Conservation (phyloP, 306 rosid species). For the Spatholobus suberectus region DNA sequence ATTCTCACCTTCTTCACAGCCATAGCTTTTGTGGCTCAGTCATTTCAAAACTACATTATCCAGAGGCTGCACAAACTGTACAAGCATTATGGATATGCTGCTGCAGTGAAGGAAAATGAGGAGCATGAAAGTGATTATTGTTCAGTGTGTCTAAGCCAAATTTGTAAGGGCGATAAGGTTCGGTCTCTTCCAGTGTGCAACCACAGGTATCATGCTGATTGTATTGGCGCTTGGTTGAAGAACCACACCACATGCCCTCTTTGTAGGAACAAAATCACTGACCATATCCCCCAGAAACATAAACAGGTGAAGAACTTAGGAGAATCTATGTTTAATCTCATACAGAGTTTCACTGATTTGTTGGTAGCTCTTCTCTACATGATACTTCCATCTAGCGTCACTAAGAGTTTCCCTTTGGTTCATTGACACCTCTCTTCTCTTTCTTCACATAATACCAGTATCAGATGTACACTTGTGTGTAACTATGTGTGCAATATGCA, state of each 20-base stretch:
- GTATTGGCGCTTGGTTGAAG: conserved; percentile 52
- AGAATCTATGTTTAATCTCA: neutral
- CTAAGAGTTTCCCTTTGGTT: conserved; percentile 38
- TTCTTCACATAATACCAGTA: neutral
- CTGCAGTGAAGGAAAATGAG: neutral
- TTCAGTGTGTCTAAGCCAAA: conserved; percentile 43
- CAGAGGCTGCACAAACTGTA: conserved; percentile 17
- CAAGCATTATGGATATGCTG: neutral
- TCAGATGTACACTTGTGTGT: neutral
- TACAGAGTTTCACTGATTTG: conserved; percentile 31
- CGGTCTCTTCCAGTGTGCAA: conserved; percentile 35
- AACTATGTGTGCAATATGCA: neutral
- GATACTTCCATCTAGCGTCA: conserved; percentile 29
- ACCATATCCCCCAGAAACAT: neutral
- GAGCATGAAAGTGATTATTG: conserved; percentile 33
- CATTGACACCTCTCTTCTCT: conserved; percentile 1
- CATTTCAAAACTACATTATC: conserved; percentile 24
- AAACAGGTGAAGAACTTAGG: conserved; percentile 20
- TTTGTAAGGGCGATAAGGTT: conserved; percentile 36
- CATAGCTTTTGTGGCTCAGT: neutral
- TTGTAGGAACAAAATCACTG: conserved; percentile 43
- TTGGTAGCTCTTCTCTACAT: conserved; percentile 23
- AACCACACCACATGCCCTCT: conserved; percentile 51
- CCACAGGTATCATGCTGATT: conserved; percentile 45
- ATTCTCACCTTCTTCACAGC: conserved; percentile 32